A percentile compares a stretch with the other conserved stretches of the same genome.
phyloP scores from a whole-genome alignment of 1,139 yeast species.

The Chernovozyma sophiae-reginae region DNA sequence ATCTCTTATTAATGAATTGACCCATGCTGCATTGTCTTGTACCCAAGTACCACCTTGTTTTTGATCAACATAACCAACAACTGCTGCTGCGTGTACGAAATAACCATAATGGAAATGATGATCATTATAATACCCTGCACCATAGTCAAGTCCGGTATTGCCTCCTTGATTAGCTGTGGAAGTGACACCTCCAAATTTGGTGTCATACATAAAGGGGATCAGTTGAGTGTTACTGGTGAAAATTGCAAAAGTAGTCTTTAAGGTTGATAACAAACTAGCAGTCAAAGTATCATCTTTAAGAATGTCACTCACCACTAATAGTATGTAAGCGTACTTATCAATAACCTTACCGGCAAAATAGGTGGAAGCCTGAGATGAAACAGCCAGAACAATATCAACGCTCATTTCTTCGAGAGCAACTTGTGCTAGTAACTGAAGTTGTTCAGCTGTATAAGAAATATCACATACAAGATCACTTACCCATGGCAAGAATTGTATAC shows the following conservation, averaged over 20 bases:
- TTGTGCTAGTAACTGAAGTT: constrained; percentile 47
- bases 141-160: constrained; percentile 45
- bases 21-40: constrained; percentile 59
- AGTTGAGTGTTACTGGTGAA: constrained; percentile 50
- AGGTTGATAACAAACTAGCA: constrained; percentile 37
- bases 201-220: constrained; percentile 66
- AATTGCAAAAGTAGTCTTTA: constrained; percentile 51
- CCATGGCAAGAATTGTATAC: constrained; percentile 64
- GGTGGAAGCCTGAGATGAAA: constrained; percentile 47
- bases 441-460: constrained; percentile 47
- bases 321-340: constrained; percentile 71
- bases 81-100: constrained; percentile 73
- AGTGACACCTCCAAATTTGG: constrained; percentile 64
- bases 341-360: constrained; percentile 69
- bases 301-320: constrained; percentile 60
- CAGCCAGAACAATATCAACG: constrained; percentile 52
- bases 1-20: constrained; percentile 63
- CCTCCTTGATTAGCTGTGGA: constrained; percentile 54
- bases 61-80: constrained; percentile 61
- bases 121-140: constrained; percentile 69
- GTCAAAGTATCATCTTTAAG: constrained; percentile 52
- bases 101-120: constrained; percentile 84
- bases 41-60: constrained; percentile 66
- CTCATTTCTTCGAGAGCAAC: constrained; percentile 56
- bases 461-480: constrained; percentile 22